A percentile compares a stretch with the other conserved stretches of the same genome.
phyloP scores from a whole-genome alignment of 495 filamentous ascomycete species.

The Aspergillus coremiiformis region DNA sequence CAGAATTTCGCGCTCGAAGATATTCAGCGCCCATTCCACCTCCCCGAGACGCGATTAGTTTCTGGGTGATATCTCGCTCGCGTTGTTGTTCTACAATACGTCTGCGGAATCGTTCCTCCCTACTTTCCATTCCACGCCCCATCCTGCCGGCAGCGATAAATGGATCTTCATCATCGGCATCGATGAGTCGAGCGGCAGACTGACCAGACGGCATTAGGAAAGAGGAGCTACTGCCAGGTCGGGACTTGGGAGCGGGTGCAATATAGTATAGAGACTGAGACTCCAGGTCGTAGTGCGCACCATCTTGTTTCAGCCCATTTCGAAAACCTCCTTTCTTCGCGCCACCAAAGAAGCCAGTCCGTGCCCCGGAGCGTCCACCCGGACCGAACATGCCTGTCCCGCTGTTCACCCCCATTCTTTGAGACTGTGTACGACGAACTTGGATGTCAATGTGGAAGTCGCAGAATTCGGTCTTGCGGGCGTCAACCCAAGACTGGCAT shows the following conservation, averaged over 20 bases:
- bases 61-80: conserved; percentile 72
- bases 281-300: conserved; percentile 50
- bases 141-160: conserved; percentile 44
- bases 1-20: conserved; percentile 44
- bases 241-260: conserved; percentile 30
- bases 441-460: conserved; percentile 84
- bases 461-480: conserved; percentile 80
- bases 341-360: conserved; percentile 42
- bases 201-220: conserved; percentile 23
- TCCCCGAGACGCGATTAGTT: conserved; percentile 52
- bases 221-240: conserved; percentile 16
- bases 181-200: conserved; percentile 58
- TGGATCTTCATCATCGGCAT: conserved; percentile 56
- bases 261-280: conserved; percentile 56
- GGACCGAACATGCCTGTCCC: conserved; percentile 41
- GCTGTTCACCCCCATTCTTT: conserved; percentile 75
- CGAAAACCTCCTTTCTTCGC: conserved; percentile 29
- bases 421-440: conserved; percentile 59
- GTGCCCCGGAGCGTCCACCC: conserved; percentile 36
- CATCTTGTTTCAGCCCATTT: conserved; percentile 37
- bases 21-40: conserved; percentile 71
- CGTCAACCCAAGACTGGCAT: conserved; percentile 82
- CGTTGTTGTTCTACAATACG: conserved; percentile 65
- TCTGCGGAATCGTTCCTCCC: conserved; percentile 60
- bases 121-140: conserved; percentile 42